A percentile compares a stretch with the other conserved stretches of the same genome.
Evolutionary conservation across 2,329 filamentous ascomycete species (phyloP).

Genomic region (Emergomyces pasteurianus): DNA sequence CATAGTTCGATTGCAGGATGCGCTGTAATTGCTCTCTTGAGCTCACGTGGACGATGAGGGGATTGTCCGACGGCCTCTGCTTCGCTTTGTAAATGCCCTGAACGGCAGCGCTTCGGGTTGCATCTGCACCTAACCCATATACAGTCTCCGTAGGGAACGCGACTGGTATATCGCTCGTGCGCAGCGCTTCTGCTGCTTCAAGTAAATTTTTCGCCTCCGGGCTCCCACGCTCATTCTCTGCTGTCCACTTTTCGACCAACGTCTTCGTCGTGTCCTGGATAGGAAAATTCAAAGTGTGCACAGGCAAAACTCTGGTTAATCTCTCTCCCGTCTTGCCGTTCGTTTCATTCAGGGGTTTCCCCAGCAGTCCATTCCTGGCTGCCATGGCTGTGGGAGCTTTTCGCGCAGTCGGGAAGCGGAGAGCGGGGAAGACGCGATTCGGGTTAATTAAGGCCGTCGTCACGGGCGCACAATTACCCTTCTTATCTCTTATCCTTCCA

Average conservation of each 20-base stretch:
- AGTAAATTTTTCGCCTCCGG: conserved; percentile 43
- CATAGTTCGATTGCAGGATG: conserved; percentile 39
- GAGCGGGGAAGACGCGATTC: neutral
- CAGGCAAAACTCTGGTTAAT: conserved; percentile 25
- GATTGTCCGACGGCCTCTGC: conserved; percentile 83
- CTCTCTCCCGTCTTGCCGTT: neutral
- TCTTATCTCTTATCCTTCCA: neutral
- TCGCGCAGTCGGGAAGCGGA: neutral
- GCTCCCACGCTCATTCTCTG: conserved; percentile 25
- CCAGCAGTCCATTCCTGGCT: neutral
- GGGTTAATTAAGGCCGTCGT: neutral
- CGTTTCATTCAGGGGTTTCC: neutral
- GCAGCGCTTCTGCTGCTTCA: conserved; percentile 55
- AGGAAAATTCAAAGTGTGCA: conserved; percentile 25
- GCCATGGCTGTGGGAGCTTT: neutral
- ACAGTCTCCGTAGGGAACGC: conserved; percentile 97
- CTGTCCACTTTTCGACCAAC: conserved; percentile 29
- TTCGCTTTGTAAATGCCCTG: conserved; percentile 89
- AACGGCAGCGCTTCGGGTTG: conserved; percentile 71
- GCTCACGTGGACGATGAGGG: conserved; percentile 82
- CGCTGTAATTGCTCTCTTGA: conserved; percentile 64
- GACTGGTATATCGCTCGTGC: conserved; percentile 59
- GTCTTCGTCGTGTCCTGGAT: conserved; percentile 20
- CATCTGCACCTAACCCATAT: conserved; percentile 93
- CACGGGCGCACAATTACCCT: neutral